Evolutionary conservation across 768 basidiomycete genomes (phyloP), one percentile per base, ranked within the genome.

Genomic region (Suillus plorans): DNA sequence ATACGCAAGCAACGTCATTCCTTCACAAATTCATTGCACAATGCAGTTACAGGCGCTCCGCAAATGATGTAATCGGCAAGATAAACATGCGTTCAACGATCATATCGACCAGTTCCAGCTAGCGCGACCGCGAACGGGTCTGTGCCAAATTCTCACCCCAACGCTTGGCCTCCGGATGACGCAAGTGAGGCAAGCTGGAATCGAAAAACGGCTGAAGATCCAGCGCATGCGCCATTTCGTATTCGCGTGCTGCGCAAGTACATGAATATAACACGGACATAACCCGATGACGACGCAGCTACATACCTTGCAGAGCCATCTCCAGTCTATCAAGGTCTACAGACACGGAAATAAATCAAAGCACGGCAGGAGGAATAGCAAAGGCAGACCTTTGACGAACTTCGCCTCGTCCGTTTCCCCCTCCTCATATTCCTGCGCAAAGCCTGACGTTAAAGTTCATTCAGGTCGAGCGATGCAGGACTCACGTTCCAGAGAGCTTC

Each of bases 311-410:
- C 0, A 87, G 79, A 0, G 92, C 92, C 90, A 96, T 91, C 74
- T 96, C 94, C 63, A 94, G 88, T 7, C 91, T 82, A 72, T 96
- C 94, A 5, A 95, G 82, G 72, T 96, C 94, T 94, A 63, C 31
- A 49, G 61, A 52, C 2, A 12, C 61, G 44, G 20, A 14, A 9
- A 18, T 44, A 22, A 50, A 56, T 18, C 37, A 12, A 61, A 16
- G 18, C 20, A 18, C 4, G 5, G 57, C 14, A 37, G 10, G 4
- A 56, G 16, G 2, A 47, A 53, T 42, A 14, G 18, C 13, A 5
- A 8, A 25, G 18, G 63, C 70, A n/a, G 60, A 84, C 92, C 92
- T 84, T 96, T 96, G 49, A 96, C 94, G 71, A 96, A 94, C 63
- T 80, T 86, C 0, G 94, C 92, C 73, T 96, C 95, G 5, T 83